Percentiles rank a stretch among this genome's conserved stretches.
phyloP scores from a whole-genome alignment of 768 basidiomycete species.

The Podaxis mareebaensis region DNA sequence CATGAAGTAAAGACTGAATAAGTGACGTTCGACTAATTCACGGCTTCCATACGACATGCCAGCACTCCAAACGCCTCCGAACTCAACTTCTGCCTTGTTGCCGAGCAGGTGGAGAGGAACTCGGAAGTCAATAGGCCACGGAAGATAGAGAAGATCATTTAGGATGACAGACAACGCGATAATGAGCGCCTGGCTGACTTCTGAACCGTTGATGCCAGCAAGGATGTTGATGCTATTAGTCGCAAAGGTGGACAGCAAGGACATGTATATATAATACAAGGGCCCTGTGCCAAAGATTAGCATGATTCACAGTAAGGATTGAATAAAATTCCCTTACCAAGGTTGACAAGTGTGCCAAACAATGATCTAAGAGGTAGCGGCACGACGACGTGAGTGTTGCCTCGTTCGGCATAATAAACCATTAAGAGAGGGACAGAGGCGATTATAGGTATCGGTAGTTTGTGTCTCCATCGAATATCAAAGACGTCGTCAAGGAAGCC shows the following conservation, averaged over 20 bases:
- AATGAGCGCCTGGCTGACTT: slow-evolving; percentile 90
- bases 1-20: slow-evolving; percentile 99
- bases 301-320: not conserved
- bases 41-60: slow-evolving; percentile 86
- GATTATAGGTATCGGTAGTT: slow-evolving; percentile 94
- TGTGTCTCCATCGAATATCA: slow-evolving; percentile 98
- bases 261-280: slow-evolving; percentile 96
- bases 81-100: slow-evolving; percentile 61
- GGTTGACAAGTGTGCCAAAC: slow-evolving; percentile 78
- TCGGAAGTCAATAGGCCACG: slow-evolving; percentile 76
- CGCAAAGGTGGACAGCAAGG: slow-evolving; percentile 91
- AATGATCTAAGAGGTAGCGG: slow-evolving; percentile 78
- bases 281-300: slow-evolving; percentile 58
- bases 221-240: slow-evolving; percentile 99
- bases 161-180: slow-evolving; percentile 88
- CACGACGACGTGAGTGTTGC: slow-evolving; percentile 91
- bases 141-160: slow-evolving; percentile 94
- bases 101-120: slow-evolving; percentile 74
- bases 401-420: slow-evolving; percentile 94
- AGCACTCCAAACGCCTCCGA: slow-evolving; percentile 80
- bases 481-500: slow-evolving; percentile 98
- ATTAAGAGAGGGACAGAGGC: slow-evolving; percentile 93
- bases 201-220: slow-evolving; percentile 96
- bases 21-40: slow-evolving; percentile 87
- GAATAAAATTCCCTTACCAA: slow-evolving; percentile 55